Evolutionary conservation across 345 rosid genomes (phyloP).

Genomic region (Lepidium sativum): DNA sequence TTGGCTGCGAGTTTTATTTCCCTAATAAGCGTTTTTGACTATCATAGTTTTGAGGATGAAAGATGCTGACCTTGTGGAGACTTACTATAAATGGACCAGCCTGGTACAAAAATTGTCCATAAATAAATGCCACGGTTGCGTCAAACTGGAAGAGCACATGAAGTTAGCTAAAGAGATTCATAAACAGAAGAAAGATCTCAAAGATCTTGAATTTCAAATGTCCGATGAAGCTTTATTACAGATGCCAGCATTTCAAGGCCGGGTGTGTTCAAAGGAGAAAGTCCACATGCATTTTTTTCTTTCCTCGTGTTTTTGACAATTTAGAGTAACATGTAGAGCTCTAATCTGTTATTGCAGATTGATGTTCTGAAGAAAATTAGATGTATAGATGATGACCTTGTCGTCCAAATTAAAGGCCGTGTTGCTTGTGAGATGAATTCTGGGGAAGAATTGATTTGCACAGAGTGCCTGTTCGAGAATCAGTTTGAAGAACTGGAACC

Average conservation of each 20-base stretch:
- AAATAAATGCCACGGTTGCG: constrained; percentile 88
- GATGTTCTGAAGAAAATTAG: constrained; percentile 84
- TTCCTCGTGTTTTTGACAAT: background rate
- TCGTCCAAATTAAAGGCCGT: constrained; percentile 93
- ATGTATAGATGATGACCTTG: constrained; percentile 79
- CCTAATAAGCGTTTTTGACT: background rate
- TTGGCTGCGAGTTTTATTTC: background rate
- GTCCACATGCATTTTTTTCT: background rate
- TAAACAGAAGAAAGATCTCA: too few relatives aligned
- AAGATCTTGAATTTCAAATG: constrained; percentile 47
- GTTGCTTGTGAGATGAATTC: constrained; percentile 99
- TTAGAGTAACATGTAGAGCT: constrained; percentile 11
- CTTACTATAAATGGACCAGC: constrained; percentile 50
- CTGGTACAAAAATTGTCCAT: constrained; percentile 62
- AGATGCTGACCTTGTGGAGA: constrained; percentile 52
- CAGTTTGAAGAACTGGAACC: constrained; percentile 89
- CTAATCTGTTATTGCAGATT: constrained; percentile 45
- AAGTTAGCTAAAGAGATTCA: constrained; percentile 62
- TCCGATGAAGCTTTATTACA: constrained; percentile 89
- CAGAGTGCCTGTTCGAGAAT: constrained; percentile 90
- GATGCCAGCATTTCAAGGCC: constrained; percentile 96
- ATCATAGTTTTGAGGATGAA: constrained; percentile 69
- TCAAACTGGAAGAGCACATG: constrained; percentile 77
- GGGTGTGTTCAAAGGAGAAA: constrained; percentile 44
- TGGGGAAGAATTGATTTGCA: constrained; percentile 92